Evolutionary conservation across 208 protist species (phyloP), one percentile per base, ranked within the genome.

Genomic region (Kentomonas sorsogonicus): DNA sequence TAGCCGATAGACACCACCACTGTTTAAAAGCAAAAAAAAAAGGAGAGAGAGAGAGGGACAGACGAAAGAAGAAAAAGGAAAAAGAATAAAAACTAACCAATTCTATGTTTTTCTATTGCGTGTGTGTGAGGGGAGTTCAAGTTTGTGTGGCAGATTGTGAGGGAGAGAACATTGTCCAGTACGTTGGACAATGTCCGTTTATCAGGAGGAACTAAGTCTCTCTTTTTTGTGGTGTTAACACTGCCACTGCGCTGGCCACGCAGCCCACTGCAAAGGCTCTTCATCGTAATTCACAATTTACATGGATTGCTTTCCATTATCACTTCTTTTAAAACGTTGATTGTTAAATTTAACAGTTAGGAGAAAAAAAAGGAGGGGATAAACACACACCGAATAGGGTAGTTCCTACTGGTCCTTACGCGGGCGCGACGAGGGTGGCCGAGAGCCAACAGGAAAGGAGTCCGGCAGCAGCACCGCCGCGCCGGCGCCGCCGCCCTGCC

Each of bases 401-500:
- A 6, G 3, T 40, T n/a, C 29, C 45, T 74, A 75, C 31, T 59
- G 50, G 10, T 50, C 66, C 52, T 69, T 51, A 11, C 77, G 77
- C 11, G 77, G 77, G 33, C 77, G 77, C 31, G 64, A 61, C 23
- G 18, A 66, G 1, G 77, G 77, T 5, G 77, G 77, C 1, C 62
- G 60, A 20, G 66, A 31, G 22, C 77, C 77, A 10, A 63, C 45
- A 1, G 48, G 34, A 38, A 72, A 76, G n/a, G 50, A 63, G 9
- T 53, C 57, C 10, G 86, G 82, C 46, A 93, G 57, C 31, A 73
- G 34, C 18, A 80, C 86, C 7, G 86, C 83, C 0, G 72, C 69
- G 0, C 78, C 78, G 3, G 77, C 80, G 30, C 78, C 82, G 30
- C 86, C 86, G 27, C 83, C 83, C 0, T 59, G 66, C 86, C 86